These are phyloP conservation scores for Aspergillus hancockii DNA, from an alignment of 495 filamentous ascomycete genomes.

Conservation along the genomic window DNA sequence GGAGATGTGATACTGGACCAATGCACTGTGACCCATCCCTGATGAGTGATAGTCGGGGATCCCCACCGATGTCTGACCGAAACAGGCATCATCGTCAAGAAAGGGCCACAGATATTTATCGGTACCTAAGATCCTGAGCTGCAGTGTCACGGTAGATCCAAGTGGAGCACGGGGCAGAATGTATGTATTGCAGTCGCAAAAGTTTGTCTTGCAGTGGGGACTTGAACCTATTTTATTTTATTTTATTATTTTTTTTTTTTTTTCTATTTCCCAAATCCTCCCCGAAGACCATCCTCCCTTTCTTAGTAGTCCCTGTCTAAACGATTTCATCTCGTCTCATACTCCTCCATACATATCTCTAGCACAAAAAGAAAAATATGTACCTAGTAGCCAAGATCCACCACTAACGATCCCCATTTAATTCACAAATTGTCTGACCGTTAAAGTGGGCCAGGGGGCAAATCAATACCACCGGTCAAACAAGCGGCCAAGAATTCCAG, in stretches of 20 bases:
- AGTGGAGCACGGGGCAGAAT: conserved; percentile 15
- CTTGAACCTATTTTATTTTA: not conserved
- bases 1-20: conserved; percentile 5
- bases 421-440: not conserved
- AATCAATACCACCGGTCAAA: not conserved
- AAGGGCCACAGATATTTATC: conserved; percentile 2
- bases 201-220: conserved; percentile 7
- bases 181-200: conserved; percentile 10
- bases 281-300: not conserved
- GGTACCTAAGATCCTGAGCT: conserved; percentile 10
- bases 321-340: not conserved
- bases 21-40: conserved; percentile 10
- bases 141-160: conserved; percentile 19
- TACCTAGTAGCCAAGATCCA: not conserved
- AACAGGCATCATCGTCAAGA: conserved; percentile 15
- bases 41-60: conserved; percentile 14
- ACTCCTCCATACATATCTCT: not conserved
- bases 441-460: not conserved
- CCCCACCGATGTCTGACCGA: conserved; percentile 15
- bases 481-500: not conserved
- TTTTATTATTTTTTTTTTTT: conserved; percentile 1
- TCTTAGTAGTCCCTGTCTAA: not conserved
- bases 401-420: not conserved
- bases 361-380: not conserved
- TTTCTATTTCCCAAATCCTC: not conserved